Evolutionary conservation across 768 basidiomycete species (phyloP).

Genomic region (Multifurca ochricompacta): DNA sequence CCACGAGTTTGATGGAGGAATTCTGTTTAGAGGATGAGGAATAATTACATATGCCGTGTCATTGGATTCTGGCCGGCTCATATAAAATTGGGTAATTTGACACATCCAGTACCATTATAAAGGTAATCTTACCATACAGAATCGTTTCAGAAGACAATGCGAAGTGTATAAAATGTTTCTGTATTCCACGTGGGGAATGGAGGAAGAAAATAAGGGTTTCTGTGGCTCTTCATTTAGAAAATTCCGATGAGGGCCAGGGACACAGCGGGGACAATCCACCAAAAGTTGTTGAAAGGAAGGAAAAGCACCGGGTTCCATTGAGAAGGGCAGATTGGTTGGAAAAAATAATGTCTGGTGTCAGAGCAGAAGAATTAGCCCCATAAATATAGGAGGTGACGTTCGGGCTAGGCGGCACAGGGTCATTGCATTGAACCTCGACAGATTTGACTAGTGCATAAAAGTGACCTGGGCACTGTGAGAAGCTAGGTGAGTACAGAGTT

Average conservation of each 20-base stretch:
- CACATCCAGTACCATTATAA: background rate
- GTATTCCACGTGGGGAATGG: background rate
- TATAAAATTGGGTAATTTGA: too few relatives aligned
- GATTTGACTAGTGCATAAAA: slow-evolving; percentile 61
- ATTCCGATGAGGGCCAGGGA: background rate
- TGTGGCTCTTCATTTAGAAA: background rate
- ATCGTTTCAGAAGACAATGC: background rate
- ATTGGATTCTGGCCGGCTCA: too few relatives aligned
- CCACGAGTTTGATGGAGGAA: slow-evolving; percentile 19
- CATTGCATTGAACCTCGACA: slow-evolving; percentile 56
- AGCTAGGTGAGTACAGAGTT: background rate
- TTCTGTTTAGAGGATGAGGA: slow-evolving; percentile 9
- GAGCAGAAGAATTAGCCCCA: slow-evolving; percentile 41
- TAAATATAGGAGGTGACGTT: slow-evolving; percentile 61
- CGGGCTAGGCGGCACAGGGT: slow-evolving; percentile 35
- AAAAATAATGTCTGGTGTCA: slow-evolving; percentile 47
- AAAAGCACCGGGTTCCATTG: slow-evolving; percentile 34
- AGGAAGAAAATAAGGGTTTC: background rate
- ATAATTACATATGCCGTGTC: background rate
- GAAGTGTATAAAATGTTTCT: background rate
- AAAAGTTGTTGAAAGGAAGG: background rate
- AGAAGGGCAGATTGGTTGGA: slow-evolving; percentile 52
- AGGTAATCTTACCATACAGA: background rate
- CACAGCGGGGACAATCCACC: background rate
- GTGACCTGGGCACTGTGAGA: slow-evolving; percentile 38